Conservation (phyloP, 306 rosid species). For the Coriaria nepalensis region DNA sequence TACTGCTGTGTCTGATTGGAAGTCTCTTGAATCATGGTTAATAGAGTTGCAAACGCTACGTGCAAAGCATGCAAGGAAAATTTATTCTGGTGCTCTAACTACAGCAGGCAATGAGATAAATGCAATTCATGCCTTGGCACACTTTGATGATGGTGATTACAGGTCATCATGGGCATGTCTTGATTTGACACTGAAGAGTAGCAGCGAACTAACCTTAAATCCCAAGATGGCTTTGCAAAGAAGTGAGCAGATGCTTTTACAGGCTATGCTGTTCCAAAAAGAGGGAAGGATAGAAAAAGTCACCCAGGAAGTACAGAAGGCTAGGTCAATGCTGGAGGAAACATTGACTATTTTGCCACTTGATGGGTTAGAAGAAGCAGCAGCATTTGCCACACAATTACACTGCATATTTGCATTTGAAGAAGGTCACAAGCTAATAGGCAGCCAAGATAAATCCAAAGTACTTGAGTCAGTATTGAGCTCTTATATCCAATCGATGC, state of each 20-base stretch:
- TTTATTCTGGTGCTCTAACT: constrained; percentile 85
- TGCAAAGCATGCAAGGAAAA: constrained; percentile 76
- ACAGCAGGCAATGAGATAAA: constrained; percentile 87
- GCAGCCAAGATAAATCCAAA: constrained; percentile 32
- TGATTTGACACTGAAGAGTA: constrained; percentile 94
- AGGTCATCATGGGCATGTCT: constrained; percentile 85
- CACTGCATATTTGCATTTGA: constrained; percentile 71
- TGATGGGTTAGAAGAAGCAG: constrained; percentile 82
- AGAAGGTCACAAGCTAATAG: constrained; percentile 55
- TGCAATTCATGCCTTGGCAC: constrained; percentile 90
- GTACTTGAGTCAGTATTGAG: constrained; percentile 39
- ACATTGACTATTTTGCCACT: constrained; percentile 61
- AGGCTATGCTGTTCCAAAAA: constrained; percentile 63
- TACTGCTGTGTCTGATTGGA: constrained; percentile 85
- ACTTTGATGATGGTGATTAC: constrained; percentile 78
- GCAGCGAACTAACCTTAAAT: constrained; percentile 84
- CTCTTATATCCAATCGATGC: constrained; percentile 43
- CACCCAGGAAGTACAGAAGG: constrained; percentile 60
- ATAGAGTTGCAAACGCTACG: constrained; percentile 84
- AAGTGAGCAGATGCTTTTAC: constrained; percentile 97
- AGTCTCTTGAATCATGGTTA: constrained; percentile 85
- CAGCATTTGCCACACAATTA: constrained; percentile 61
- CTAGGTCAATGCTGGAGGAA: constrained; percentile 84
- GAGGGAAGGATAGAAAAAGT: constrained; percentile 57
- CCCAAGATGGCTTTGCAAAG: constrained; percentile 87